These are phyloP conservation scores for Vitis labrusca DNA, from an alignment of 164 flowering plant species.

Conservation along the genomic window DNA sequence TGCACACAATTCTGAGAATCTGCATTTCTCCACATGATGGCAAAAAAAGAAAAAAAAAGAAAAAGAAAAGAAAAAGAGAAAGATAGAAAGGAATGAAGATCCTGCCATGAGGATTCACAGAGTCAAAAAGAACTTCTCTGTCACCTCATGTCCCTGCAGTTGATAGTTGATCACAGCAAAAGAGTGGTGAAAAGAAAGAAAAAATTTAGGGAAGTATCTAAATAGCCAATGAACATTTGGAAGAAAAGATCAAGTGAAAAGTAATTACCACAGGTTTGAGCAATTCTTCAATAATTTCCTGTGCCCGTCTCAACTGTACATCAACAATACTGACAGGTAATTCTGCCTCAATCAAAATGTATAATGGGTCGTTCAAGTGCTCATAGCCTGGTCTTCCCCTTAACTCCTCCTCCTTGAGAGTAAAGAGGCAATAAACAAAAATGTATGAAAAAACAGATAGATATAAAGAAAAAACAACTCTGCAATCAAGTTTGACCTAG, in stretches of 20 bases:
- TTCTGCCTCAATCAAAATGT: constrained; percentile 93
- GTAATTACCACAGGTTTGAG: constrained; percentile 94
- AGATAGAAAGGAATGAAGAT: no score
- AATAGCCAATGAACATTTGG: no score
- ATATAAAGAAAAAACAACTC: not conserved
- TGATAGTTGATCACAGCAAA: no score
- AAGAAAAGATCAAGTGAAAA: not conserved
- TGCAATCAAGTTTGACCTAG: no score
- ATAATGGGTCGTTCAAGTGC: constrained; percentile 90
- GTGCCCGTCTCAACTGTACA: constrained; percentile 78
- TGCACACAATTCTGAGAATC: no score
- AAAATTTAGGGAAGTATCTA: no score
- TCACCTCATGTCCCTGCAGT: no score
- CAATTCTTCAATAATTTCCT: constrained; percentile 86
- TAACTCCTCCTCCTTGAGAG: constrained; percentile 45
- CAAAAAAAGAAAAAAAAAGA: not conserved
- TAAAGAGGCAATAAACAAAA: not conserved
- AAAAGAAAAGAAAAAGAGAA: no score
- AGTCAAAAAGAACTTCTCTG: no score
- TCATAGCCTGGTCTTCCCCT: constrained; percentile 97
- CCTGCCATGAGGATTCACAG: no score
- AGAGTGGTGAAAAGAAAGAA: no score
- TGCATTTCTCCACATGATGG: no score
- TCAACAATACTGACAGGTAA: constrained; percentile 82
- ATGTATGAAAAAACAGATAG: not conserved